phyloP scores from a whole-genome alignment of 495 filamentous ascomycete genomes.

The Trichoderma asperelloides region DNA sequence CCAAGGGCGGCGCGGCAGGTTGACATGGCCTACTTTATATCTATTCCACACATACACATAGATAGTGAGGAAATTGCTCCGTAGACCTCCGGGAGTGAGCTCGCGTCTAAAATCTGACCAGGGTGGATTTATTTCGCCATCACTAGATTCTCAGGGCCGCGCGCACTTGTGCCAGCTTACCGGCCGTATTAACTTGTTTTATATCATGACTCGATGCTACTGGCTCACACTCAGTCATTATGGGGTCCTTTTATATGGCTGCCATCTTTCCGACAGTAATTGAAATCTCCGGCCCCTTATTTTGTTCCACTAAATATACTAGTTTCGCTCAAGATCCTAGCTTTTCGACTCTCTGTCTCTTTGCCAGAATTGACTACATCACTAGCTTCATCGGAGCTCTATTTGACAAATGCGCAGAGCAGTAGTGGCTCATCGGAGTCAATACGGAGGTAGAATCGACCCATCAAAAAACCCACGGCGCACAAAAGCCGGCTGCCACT shows the following conservation, averaged over 20 bases:
- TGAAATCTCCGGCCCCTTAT: not conserved
- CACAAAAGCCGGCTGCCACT: too few relatives aligned
- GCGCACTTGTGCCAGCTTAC: slow-evolving; percentile 1
- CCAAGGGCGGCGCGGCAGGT: not conserved
- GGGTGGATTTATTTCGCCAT: not conserved
- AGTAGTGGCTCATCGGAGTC: too few relatives aligned
- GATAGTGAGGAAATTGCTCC: not conserved
- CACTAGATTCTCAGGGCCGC: not conserved
- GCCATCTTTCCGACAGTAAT: not conserved
- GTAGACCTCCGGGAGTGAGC: not conserved
- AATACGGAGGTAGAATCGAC: too few relatives aligned
- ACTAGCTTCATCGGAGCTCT: too few relatives aligned
- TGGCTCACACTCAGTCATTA: not conserved
- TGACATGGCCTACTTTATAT: not conserved
- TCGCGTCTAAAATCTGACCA: not conserved
- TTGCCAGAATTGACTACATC: too few relatives aligned
- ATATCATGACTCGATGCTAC: not conserved
- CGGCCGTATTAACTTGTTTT: not conserved
- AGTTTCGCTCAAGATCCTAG: too few relatives aligned
- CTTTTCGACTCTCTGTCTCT: too few relatives aligned
- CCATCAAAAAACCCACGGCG: too few relatives aligned
- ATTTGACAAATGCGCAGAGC: too few relatives aligned
- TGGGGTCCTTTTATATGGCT: not conserved
- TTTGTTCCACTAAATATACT: too few relatives aligned
- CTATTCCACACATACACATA: not conserved